Base-by-base conservation (phyloP, 495 filamentous ascomycete genomes). In the Tuber brumale region DNA sequence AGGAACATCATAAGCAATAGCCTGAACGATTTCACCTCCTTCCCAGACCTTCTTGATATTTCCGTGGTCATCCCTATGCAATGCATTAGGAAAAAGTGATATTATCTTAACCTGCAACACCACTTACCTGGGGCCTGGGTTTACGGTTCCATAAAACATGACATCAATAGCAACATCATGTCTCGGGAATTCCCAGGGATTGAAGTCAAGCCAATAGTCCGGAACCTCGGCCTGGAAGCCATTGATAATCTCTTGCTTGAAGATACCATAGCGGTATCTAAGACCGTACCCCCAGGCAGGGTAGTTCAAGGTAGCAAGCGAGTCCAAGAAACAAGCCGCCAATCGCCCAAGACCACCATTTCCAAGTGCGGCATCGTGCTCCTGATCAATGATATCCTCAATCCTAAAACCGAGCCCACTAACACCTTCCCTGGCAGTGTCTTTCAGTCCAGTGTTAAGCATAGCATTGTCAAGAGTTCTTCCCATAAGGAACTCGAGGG, bases 161-260 rank as follows among this genome's bases (percentile, higher is more conserved):
- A 99, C 93, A 83, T 97, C 92, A 44, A 99, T 94, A 16, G 91
- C 93, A 69, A 99, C 90, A 82, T 99, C 95, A 83, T 97, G 94
- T 78, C 95, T 89, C 31, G 94, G 93, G 81, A 99, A 98, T 82
- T 99, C 95, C 95, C 95, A 99, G 9, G 96, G 95, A 87, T 98
- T 98, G 84, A 97, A 97, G 82, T 98, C 95, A 44, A 99, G 89
- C 95, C 95, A 99, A 85, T 99, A 99, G 84, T 99, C 95, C 35
- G 95, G 95, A 70, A 98, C 91, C 81, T 99, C 95, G 71, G 98
- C 93, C 84, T 99, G 95, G 82, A 97, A 98, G 27, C 95, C 95
- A 82, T 98, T 91, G 71, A 97, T 89, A 79, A 99, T 97, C 86
- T 99, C 95, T 86, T 99, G 95, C 86, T 97, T 97, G 90, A 99